A percentile compares a stretch with the other conserved stretches of the same genome.
Evolutionary conservation across 768 basidiomycete species (phyloP).

Genomic region (Russula sp.): DNA sequence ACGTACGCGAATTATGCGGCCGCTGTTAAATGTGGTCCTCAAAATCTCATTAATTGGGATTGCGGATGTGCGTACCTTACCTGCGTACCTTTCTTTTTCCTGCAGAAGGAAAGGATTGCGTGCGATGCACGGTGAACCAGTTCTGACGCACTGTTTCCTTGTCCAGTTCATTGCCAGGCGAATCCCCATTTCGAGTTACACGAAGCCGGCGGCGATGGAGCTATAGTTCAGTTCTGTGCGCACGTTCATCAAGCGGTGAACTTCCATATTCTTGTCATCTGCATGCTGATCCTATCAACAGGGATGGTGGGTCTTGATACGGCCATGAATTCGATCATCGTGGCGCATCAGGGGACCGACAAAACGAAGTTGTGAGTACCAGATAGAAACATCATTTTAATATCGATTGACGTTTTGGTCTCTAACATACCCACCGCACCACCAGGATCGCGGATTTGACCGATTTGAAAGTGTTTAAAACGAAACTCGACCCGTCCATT

Average conservation of each 20-base stretch:
- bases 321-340: conserved; percentile 47
- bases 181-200: not conserved
- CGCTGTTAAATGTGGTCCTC: not conserved
- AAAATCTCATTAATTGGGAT: not conserved
- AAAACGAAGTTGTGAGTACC: not conserved
- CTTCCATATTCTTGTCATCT: not conserved
- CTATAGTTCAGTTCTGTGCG: not conserved
- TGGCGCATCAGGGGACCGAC: conserved; percentile 60
- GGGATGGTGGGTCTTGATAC: conserved; percentile 53
- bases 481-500: not conserved
- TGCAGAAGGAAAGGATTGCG: not conserved
- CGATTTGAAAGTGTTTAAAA: not conserved
- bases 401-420: no score
- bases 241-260: not conserved
- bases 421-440: not conserved
- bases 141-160: not conserved
- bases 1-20: conserved; percentile 29
- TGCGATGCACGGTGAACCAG: not conserved
- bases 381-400: not conserved
- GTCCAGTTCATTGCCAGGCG: conserved; percentile 1
- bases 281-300: not conserved
- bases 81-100: no score
- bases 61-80: conserved; percentile 1
- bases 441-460: not conserved
- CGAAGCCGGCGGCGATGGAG: not conserved